phyloP scores from a whole-genome alignment of 2,329 filamentous ascomycete genomes.

The Fusarium citri region DNA sequence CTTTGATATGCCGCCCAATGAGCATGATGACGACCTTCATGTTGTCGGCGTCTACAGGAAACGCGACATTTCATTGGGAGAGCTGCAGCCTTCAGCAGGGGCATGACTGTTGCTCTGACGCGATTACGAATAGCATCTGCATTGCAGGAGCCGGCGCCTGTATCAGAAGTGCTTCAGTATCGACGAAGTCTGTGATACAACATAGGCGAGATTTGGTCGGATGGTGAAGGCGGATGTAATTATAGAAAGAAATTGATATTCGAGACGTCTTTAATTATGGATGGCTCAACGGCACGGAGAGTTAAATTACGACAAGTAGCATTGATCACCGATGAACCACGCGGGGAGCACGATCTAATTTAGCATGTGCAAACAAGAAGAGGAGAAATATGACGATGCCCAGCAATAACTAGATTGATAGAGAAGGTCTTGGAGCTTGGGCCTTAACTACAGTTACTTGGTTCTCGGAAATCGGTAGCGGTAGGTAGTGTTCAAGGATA shows the following conservation, averaged over 20 bases:
- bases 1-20: background rate
- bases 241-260: conserved; percentile 1
- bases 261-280: conserved; percentile 33
- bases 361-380: conserved; percentile 15
- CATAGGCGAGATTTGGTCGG: conserved; percentile 46
- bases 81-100: background rate
- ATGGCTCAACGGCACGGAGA: conserved; percentile 38
- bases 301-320: conserved; percentile 39
- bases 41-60: background rate
- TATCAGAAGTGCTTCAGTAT: conserved; percentile 10
- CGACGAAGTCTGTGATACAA: conserved; percentile 2
- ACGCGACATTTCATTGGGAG: background rate
- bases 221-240: conserved; percentile 31
- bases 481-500: background rate
- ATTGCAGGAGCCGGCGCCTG: background rate
- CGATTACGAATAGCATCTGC: background rate
- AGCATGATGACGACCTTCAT: background rate
- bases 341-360: conserved; percentile 21
- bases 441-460: conserved; percentile 6
- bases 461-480: conserved; percentile 15
- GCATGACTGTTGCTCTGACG: background rate
- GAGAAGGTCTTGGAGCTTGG: conserved; percentile 9
- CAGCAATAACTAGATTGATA: conserved; percentile 1
- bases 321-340: conserved; percentile 40
- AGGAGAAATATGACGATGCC: background rate